phyloP scores from a whole-genome alignment of 148 eudicot species.

The Selenicereus undatus region DNA sequence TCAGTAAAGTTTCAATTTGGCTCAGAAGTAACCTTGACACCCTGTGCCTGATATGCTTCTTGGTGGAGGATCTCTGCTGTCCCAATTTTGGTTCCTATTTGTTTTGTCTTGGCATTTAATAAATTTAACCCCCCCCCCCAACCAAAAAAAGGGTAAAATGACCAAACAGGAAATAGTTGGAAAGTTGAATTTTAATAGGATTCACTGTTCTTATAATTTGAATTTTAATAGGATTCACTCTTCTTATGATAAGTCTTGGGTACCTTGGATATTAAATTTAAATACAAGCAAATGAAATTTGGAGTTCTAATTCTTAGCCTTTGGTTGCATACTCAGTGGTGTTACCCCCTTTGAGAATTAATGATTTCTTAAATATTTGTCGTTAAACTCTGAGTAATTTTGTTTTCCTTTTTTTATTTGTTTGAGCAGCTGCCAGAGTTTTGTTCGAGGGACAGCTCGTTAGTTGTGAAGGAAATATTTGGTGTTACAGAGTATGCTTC shows the following conservation, averaged over 20 bases:
- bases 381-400: slow-evolving; percentile 1
- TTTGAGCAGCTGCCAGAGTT: slow-evolving; percentile 72
- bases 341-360: background rate
- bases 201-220: too few species aligned
- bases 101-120: too few species aligned
- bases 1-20: background rate
- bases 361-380: background rate
- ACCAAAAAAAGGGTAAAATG: background rate
- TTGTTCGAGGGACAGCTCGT: slow-evolving; percentile 72
- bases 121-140: too few species aligned
- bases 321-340: background rate
- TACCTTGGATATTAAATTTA: background rate
- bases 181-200: background rate
- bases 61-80: background rate
- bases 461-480: slow-evolving; percentile 78
- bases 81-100: background rate
- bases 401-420: slow-evolving; percentile 14
- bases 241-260: background rate
- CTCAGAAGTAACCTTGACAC: background rate
- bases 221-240: too few species aligned
- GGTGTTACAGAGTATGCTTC: slow-evolving; percentile 89
- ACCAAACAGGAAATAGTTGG: background rate
- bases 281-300: background rate
- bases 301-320: background rate
- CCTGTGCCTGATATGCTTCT: background rate